A percentile compares a stretch with the other conserved stretches of the same genome.
Evolutionary conservation across 2,329 filamentous ascomycete genomes (phyloP).

Genomic region (Aspergillus costaricaensis): DNA sequence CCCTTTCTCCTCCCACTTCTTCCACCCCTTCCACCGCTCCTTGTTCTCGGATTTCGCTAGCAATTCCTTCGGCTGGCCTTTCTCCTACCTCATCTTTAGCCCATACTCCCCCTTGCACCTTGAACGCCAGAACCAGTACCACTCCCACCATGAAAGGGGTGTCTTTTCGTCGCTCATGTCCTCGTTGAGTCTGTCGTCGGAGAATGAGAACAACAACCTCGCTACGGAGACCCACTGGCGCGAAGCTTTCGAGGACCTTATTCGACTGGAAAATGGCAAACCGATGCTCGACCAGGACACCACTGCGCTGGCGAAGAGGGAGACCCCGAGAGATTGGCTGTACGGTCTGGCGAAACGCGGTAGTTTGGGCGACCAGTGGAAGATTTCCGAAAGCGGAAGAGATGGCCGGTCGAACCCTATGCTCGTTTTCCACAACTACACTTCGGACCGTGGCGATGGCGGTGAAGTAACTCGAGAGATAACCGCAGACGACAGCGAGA

Average conservation of each 20-base stretch:
- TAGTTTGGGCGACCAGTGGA: slow-evolving; percentile 45
- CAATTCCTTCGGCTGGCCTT: slow-evolving; percentile 43
- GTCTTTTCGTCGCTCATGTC: slow-evolving; percentile 40
- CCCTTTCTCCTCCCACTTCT: slow-evolving; percentile 31
- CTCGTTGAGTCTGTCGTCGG: slow-evolving; percentile 33
- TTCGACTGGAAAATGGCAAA: slow-evolving; percentile 51
- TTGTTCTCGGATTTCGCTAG: slow-evolving; percentile 35
- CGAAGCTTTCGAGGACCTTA: slow-evolving; percentile 61
- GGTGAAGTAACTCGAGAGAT: slow-evolving; percentile 13
- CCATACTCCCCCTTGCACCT: slow-evolving; percentile 59
- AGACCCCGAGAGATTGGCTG: slow-evolving; percentile 44
- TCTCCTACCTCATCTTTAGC: slow-evolving; percentile 49
- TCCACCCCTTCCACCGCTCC: slow-evolving; percentile 31
- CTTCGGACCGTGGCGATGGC: slow-evolving; percentile 12
- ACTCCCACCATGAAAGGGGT: slow-evolving; percentile 29
- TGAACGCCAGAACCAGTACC: slow-evolving; percentile 47
- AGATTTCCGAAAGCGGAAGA: slow-evolving; percentile 21
- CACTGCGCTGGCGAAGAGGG: slow-evolving; percentile 25
- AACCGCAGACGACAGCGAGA: slow-evolving; percentile 34
- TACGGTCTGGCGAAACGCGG: slow-evolving; percentile 43
- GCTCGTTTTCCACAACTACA: slow-evolving; percentile 25
- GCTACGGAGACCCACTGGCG: slow-evolving; percentile 51
- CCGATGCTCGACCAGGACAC: slow-evolving; percentile 41
- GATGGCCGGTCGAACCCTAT: slow-evolving; percentile 28
- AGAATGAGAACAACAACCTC: slow-evolving; percentile 25